These are phyloP conservation scores for Mortierella sp. DNA, from an alignment of 371 early-diverging fungal species.

Conservation along the genomic window DNA sequence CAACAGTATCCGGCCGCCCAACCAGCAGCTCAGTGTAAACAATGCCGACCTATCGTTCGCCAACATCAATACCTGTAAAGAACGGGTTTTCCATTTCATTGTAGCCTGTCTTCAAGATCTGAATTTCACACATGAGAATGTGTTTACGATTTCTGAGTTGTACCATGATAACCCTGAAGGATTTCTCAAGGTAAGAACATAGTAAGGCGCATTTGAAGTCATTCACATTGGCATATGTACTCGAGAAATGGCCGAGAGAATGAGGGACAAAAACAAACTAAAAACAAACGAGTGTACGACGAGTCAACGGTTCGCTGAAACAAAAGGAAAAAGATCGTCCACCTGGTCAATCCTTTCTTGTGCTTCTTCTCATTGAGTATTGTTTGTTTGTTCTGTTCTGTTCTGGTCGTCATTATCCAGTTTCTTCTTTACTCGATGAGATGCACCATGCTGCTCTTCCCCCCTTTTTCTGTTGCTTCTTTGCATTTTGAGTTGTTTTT, in stretches of 20 bases:
- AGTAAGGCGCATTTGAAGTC: background rate
- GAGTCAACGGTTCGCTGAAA: background rate
- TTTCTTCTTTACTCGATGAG: background rate
- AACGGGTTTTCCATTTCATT: slow-evolving; percentile 82
- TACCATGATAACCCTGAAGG: slow-evolving; percentile 95
- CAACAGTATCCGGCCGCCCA: slow-evolving; percentile 60
- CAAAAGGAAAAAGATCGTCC: background rate
- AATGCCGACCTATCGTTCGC: slow-evolving; percentile 61
- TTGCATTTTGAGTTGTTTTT: background rate
- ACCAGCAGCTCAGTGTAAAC: slow-evolving; percentile 62
- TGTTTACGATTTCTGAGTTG: slow-evolving; percentile 89
- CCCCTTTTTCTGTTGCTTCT: background rate
- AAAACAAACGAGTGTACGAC: background rate
- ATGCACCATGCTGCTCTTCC: background rate
- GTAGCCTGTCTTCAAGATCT: slow-evolving; percentile 77
- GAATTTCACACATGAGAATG: slow-evolving; percentile 77
- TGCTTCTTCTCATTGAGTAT: background rate
- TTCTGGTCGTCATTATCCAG: background rate
- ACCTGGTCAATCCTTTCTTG: background rate
- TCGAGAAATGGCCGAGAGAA: background rate
- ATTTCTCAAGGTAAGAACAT: slow-evolving; percentile 88
- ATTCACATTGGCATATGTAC: background rate
- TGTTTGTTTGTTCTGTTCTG: background rate
- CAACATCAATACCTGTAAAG: slow-evolving; percentile 81
- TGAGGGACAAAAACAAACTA: background rate